Conservation (phyloP, 2,329 filamentous ascomycete species). For the Fusarium lyarnte region DNA sequence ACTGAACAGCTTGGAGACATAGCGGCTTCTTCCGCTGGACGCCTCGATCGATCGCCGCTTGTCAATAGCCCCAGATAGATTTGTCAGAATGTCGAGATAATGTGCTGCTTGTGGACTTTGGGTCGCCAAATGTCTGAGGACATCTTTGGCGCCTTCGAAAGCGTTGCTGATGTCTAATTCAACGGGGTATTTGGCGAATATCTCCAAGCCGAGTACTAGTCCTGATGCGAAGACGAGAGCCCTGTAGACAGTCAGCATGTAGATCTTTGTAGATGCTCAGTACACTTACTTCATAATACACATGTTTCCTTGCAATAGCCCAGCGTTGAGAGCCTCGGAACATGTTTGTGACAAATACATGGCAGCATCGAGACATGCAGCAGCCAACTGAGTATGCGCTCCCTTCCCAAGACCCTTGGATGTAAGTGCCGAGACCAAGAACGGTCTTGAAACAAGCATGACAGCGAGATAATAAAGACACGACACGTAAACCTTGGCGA, state of each 20-base stretch:
- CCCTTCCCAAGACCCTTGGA: constrained; percentile 43
- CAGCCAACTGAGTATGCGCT: constrained; percentile 53
- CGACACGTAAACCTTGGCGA: constrained; percentile 63
- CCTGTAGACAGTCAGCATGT: constrained; percentile 41
- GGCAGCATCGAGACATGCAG: constrained; percentile 65
- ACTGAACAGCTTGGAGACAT: constrained; percentile 38
- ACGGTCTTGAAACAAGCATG: constrained; percentile 64
- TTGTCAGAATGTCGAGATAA: constrained; percentile 64
- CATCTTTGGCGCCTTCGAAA: constrained; percentile 60
- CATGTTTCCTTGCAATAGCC: constrained; percentile 63
- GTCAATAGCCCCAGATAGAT: constrained; percentile 56
- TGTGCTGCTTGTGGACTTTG: constrained; percentile 66
- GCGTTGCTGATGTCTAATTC: constrained; percentile 57
- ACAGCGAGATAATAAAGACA: constrained; percentile 69
- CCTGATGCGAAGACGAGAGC: constrained; percentile 66
- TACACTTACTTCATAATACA: constrained; percentile 64
- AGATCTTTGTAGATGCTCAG: rapidly evolving
- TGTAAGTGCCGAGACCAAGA: constrained; percentile 61
- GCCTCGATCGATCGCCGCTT: constrained; percentile 27
- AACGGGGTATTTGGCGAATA: constrained; percentile 60
- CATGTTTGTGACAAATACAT: constrained; percentile 66
- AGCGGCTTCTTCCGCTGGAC: constrained; percentile 34
- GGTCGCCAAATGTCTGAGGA: constrained; percentile 58
- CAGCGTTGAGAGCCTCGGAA: constrained; percentile 55
- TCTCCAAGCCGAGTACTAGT: constrained; percentile 64